Evolutionary conservation across 2,329 filamentous ascomycete species (phyloP).

Genomic region (Helminthosporium solani): DNA sequence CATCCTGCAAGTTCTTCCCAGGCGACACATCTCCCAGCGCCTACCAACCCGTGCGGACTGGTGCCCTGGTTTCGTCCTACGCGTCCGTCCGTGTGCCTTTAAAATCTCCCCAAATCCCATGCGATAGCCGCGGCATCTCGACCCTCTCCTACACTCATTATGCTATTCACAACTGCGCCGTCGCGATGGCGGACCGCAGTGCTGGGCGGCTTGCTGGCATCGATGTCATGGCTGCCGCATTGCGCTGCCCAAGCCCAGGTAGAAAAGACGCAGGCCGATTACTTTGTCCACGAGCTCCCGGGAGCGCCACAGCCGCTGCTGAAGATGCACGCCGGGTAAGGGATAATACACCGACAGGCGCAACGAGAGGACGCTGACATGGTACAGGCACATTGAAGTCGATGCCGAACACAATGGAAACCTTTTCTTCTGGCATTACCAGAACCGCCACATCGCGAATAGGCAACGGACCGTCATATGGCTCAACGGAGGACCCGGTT

Average conservation of each 20-base stretch:
- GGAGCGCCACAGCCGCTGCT: slow-evolving; percentile 77
- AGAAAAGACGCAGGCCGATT: slow-evolving; percentile 71
- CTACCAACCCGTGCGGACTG: not conserved
- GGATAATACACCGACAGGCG: slow-evolving; percentile 26
- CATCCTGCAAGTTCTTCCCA: slow-evolving; percentile 1
- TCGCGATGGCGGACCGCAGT: slow-evolving; percentile 38
- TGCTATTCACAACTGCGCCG: slow-evolving; percentile 27
- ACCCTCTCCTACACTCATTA: slow-evolving; percentile 17
- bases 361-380: slow-evolving; percentile 10
- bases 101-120: slow-evolving; percentile 20
- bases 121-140: slow-evolving; percentile 36
- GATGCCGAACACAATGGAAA: slow-evolving; percentile 83
- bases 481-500: slow-evolving; percentile 95
- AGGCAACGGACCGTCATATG: slow-evolving; percentile 89
- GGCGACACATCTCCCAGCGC: slow-evolving; percentile 2
- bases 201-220: slow-evolving; percentile 32
- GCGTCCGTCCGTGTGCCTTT: not conserved
- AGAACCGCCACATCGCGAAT: slow-evolving; percentile 93
- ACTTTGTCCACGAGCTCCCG: slow-evolving; percentile 82
- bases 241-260: slow-evolving; percentile 46
- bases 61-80: not conserved
- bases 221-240: slow-evolving; percentile 35
- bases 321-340: slow-evolving; percentile 98
- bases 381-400: slow-evolving; percentile 81
- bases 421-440: slow-evolving; percentile 97